Evolutionary conservation across 208 protist species (phyloP), one percentile per base, ranked within the genome.

Genomic region (Porcisia deanei): DNA sequence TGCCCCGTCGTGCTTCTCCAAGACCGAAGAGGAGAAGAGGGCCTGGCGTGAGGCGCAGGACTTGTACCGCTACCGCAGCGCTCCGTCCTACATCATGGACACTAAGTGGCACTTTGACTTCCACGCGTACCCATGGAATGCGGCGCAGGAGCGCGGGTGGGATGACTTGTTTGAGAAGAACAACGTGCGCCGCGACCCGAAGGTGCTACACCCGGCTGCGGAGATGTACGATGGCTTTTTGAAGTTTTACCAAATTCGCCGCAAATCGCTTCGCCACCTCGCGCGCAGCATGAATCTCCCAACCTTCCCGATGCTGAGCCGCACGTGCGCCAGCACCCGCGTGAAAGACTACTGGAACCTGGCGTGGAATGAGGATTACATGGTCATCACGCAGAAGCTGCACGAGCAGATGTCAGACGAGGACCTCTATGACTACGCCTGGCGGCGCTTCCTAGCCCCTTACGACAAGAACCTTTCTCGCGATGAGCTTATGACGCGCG

Each of bases 81-180:
- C 81, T 41, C 92, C 94, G 3, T 90, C 91, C 52, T 95, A 90
- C 81, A 85, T 97, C 60, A 90, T 88, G 43, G 92, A 97, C 79
- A 96, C 91, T 34, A 95, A 95, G 80, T 97, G 94, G 92, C 86
- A 84, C 84, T 96, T 96, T 76, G 94, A 97, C 78, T 94, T 93
- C 79, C 88, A 95, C 80, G 85, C 86, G 22, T 96, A 92, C 77
- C 90, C 90, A 25, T 93, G 85, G 81, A 96, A 85, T 58, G 71
- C 87, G 22, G 85, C 84, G 53, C 86, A 96, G 76, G 90, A 96
- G 84, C 89, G 90, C 49, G 92, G 82, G 7, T 97, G 94, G 94
- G 94, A 97, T 77, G 94, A 96, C 73, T 79, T 97, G 37, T 96
- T 96, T 73, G 94, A 97, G 81, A 97, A 97, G 89, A 97, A 97